Evolutionary conservation across 2,329 filamentous ascomycete genomes (phyloP).

Genomic region (Aspergillus bombycis): DNA sequence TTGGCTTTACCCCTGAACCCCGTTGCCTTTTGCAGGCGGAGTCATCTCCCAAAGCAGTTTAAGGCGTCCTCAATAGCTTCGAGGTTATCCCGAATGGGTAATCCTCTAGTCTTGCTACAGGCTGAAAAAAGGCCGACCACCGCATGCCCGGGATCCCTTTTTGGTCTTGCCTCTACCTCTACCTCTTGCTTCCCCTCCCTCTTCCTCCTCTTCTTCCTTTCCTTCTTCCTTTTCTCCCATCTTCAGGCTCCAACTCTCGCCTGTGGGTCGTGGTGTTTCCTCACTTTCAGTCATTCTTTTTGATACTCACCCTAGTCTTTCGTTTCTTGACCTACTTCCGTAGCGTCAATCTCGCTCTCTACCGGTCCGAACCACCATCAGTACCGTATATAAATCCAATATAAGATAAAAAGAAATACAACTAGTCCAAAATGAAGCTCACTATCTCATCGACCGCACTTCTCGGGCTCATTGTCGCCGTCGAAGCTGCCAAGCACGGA

Average conservation of each 20-base stretch:
- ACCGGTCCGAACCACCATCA: neutral
- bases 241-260: slow-evolving; percentile 4
- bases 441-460: slow-evolving; percentile 38
- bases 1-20: slow-evolving; percentile 18
- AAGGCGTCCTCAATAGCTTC: slow-evolving; percentile 19
- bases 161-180: neutral
- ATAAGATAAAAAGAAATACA: neutral
- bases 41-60: slow-evolving; percentile 7
- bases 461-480: slow-evolving; percentile 40
- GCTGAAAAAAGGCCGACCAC: neutral
- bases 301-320: slow-evolving; percentile 28
- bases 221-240: slow-evolving; percentile 7
- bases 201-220: slow-evolving; percentile 1
- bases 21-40: neutral
- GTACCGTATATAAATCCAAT: neutral
- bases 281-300: slow-evolving; percentile 9
- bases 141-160: slow-evolving; percentile 2
- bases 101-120: neutral
- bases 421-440: slow-evolving; percentile 36
- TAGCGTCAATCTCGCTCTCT: neutral
- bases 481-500: slow-evolving; percentile 39
- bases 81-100: slow-evolving; percentile 15
- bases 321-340: slow-evolving; percentile 1
- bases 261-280: neutral
- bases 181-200: slow-evolving; percentile 5